These are phyloP conservation scores for Hypoxylon crocopeplum DNA, from an alignment of 495 filamentous ascomycete species.

Conservation along the genomic window DNA sequence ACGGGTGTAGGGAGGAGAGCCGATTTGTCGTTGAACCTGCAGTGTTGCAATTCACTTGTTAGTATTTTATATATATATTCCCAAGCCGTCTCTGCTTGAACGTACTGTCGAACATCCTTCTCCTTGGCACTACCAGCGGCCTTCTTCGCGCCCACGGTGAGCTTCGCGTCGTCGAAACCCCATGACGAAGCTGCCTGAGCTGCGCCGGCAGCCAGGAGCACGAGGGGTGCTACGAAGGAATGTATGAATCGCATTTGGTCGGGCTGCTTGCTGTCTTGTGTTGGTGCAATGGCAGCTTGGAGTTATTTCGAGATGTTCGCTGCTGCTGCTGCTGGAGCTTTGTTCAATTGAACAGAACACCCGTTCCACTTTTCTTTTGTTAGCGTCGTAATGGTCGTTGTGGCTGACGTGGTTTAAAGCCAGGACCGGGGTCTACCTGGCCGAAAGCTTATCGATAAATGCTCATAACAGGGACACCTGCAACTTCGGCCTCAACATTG, in stretches of 20 bases:
- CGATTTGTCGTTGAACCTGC: constrained; percentile 68
- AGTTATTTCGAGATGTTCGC: constrained; percentile 1
- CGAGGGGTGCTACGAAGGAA: constrained; percentile 55
- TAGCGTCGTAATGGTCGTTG: constrained; percentile 9
- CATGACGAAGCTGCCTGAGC: constrained; percentile 74
- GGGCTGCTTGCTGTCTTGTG: constrained; percentile 10
- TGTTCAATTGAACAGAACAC: constrained; percentile 36
- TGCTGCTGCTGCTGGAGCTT: constrained; percentile 12
- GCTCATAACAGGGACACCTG: no score
- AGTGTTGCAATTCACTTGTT: neutral
- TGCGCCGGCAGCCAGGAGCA: constrained; percentile 54
- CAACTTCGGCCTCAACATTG: no score
- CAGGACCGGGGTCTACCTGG: no score
- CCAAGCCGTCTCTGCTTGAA: no score
- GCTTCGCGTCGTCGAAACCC: constrained; percentile 84
- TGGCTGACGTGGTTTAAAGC: constrained; percentile 38
- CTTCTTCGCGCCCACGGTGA: constrained; percentile 75
- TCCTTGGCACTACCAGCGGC: constrained; percentile 72
- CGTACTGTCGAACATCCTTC: constrained; percentile 60
- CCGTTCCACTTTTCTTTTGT: constrained; percentile 30
- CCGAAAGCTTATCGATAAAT: no score
- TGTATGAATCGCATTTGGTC: constrained; percentile 59
- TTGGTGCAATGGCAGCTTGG: constrained; percentile 15
- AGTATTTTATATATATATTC: neutral
- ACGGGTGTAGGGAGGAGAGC: constrained; percentile 67